Percentiles rank a stretch among this genome's conserved stretches.
These are phyloP conservation scores for Zoysia pacifica DNA, from an alignment of 176 grass and related monocot species.

Conservation along the genomic window DNA sequence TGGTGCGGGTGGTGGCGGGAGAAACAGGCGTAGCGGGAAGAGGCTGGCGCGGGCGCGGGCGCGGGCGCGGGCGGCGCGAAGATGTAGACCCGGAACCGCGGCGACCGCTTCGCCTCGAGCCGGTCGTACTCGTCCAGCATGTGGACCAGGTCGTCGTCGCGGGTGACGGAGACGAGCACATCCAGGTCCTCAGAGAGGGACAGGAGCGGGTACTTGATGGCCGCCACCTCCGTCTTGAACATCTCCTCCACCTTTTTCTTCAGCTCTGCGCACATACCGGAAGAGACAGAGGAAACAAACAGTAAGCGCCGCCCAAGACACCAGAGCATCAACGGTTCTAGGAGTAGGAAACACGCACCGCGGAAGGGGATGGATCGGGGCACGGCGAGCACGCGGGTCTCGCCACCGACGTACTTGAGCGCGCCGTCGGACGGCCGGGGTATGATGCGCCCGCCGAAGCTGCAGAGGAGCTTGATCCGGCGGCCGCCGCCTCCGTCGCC, in stretches of 20 bases:
- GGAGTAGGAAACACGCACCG: constrained; percentile 28
- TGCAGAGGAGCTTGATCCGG: constrained; percentile 86
- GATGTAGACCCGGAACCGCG: constrained; percentile 79
- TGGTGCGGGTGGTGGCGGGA: constrained; percentile 14
- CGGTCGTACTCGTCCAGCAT: constrained; percentile 91
- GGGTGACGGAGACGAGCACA: constrained; percentile 70
- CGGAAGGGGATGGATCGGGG: constrained; percentile 68
- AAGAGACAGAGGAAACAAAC: not conserved
- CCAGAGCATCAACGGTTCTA: not conserved
- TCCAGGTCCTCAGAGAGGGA: constrained; percentile 67
- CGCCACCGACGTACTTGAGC: constrained; percentile 86
- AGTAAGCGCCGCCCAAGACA: not conserved
- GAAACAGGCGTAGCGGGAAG: constrained; percentile 37
- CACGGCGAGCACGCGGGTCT: constrained; percentile 82
- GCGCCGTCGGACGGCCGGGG: constrained; percentile 68
- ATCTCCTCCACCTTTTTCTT: constrained; percentile 77
- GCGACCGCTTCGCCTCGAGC: constrained; percentile 51
- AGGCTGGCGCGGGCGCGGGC: not conserved
- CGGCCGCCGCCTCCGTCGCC: not conserved
- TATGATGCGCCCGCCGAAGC: constrained; percentile 86
- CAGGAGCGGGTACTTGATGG: constrained; percentile 83
- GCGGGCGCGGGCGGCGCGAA: constrained; percentile 19
- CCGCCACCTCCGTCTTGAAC: constrained; percentile 61
- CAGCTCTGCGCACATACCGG: constrained; percentile 52
- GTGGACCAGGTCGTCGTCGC: constrained; percentile 77